A percentile compares a stretch with the other conserved stretches of the same genome.
phyloP scores from a whole-genome alignment of 495 filamentous ascomycete species.

The Astrothelium subdiscretum region DNA sequence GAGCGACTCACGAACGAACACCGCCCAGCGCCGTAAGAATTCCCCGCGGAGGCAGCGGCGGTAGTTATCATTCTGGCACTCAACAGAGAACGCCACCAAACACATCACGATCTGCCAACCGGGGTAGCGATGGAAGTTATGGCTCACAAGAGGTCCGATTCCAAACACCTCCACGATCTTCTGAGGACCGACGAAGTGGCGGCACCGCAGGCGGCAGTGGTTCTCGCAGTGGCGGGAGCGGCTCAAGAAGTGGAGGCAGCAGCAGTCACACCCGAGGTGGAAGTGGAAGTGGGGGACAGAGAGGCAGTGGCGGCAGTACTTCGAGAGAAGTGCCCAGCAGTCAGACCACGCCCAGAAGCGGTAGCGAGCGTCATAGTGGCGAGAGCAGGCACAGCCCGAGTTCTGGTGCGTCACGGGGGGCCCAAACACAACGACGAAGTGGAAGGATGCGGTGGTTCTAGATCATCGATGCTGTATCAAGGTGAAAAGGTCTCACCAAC shows the following conservation, averaged over 20 bases:
- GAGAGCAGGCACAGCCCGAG: not conserved
- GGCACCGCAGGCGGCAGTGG: not conserved
- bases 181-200: not conserved
- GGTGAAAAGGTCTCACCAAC: no score
- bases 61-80: not conserved
- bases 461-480: not conserved
- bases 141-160: not conserved
- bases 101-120: not conserved
- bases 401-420: not conserved
- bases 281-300: not conserved
- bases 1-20: not conserved
- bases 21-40: not conserved
- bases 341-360: not conserved
- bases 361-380: not conserved
- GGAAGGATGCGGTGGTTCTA: not conserved
- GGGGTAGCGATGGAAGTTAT: not conserved
- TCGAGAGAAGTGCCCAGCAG: not conserved
- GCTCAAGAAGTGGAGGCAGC: not conserved
- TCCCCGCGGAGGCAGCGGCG: not conserved
- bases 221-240: not conserved
- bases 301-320: not conserved
- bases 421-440: not conserved
- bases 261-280: not conserved
- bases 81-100: not conserved
- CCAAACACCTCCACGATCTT: not conserved